phyloP scores from a whole-genome alignment of 176 grass and related monocot species.

The Oropetium thomaeum region DNA sequence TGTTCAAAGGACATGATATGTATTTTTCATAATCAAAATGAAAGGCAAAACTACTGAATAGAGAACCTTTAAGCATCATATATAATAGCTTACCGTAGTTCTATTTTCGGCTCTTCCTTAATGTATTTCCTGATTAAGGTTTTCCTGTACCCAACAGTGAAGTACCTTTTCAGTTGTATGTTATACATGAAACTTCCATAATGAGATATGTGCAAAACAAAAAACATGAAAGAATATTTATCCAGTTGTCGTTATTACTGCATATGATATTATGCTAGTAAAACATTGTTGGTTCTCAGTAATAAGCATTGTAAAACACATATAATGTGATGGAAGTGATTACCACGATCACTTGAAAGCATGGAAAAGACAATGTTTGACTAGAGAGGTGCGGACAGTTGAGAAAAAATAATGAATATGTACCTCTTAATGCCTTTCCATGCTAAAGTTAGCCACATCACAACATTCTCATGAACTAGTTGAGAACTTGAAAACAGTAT shows the following conservation, averaged over 20 bases:
- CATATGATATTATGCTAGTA: not conserved
- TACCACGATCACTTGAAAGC: too few species aligned
- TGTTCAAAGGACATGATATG: conserved; percentile 38
- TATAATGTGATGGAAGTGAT: too few species aligned
- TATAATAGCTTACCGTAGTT: conserved; percentile 66
- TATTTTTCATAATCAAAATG: conserved; percentile 34
- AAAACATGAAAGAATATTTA: not conserved
- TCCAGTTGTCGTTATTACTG: not conserved
- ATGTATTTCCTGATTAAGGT: conserved; percentile 79
- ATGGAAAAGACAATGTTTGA: too few species aligned
- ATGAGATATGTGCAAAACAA: not conserved
- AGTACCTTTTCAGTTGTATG: not conserved
- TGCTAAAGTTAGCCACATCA: too few species aligned
- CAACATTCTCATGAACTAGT: too few species aligned
- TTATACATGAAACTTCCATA: conserved; percentile 2
- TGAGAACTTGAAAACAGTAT: too few species aligned
- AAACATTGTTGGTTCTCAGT: conserved; percentile 2
- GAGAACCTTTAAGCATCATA: conserved; percentile 4
- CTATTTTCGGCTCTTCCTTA: conserved; percentile 94
- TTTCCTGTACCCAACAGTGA: conserved; percentile 55
- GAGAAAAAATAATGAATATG: too few species aligned
- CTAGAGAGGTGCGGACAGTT: too few species aligned
- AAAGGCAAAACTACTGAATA: conserved; percentile 9
- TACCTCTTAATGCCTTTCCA: too few species aligned
- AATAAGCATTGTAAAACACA: too few species aligned